Evolutionary conservation across 2,329 filamentous ascomycete species (phyloP).

Genomic region (Xylariomycetidae sp.): DNA sequence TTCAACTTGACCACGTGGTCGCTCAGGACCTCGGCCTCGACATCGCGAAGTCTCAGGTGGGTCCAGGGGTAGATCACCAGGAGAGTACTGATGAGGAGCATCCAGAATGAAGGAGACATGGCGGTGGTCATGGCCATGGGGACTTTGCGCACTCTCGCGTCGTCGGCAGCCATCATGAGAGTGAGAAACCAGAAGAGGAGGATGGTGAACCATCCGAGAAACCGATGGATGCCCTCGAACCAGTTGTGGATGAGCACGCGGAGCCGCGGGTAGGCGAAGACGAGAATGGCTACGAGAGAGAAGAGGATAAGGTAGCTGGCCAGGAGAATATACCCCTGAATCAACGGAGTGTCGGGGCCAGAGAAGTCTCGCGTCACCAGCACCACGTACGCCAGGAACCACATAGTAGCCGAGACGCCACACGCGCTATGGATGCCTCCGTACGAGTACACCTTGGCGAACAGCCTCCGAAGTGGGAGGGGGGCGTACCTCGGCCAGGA

Average conservation of each 20-base stretch:
- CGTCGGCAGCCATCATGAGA: conserved; percentile 31
- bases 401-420: conserved; percentile 41
- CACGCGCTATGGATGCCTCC: conserved; percentile 51
- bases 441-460: conserved; percentile 48
- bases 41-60: conserved; percentile 51
- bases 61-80: conserved; percentile 60
- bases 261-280: conserved; percentile 46
- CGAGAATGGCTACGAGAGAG: conserved; percentile 43
- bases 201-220: conserved; percentile 50
- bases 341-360: neutral
- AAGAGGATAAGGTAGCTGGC: conserved; percentile 43
- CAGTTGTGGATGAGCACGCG: conserved; percentile 47
- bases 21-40: conserved; percentile 55
- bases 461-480: conserved; percentile 37
- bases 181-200: conserved; percentile 49
- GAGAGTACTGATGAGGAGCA: conserved; percentile 49
- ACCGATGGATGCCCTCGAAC: conserved; percentile 55
- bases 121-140: conserved; percentile 32
- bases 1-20: conserved; percentile 56
- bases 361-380: too few relatives aligned
- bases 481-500: conserved; percentile 39
- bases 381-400: too few relatives aligned
- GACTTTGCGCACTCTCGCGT: conserved; percentile 25
- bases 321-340: conserved; percentile 11
- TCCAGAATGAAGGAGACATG: conserved; percentile 47